Evolutionary conservation across 768 basidiomycete species (phyloP), one percentile per base, ranked within the genome.

Genomic region (Cyclocybe cylindracea): DNA sequence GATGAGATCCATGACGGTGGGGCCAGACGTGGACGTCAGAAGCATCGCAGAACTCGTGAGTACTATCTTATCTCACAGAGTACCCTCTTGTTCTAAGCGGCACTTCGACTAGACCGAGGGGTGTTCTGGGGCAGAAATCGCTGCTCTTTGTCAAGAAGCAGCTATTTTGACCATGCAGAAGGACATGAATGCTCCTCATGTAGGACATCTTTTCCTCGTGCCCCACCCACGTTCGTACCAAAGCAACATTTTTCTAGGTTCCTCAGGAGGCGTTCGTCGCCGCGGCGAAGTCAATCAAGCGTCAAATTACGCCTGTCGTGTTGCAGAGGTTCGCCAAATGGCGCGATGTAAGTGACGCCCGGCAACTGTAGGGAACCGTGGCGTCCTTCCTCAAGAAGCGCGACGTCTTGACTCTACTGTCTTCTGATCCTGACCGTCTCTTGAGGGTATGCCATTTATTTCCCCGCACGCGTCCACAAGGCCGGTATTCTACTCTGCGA

Each of bases 101-200:
- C 33, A 19, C 46, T 29, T 13, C 31, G 13, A 46, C 33, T 44
- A 98, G 97, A 90, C 94, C 1, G 85, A 89, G 8, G 97, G 96
- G 1, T 99, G 94, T 66, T 98, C 95, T 14, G 97, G 97, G 4
- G 97, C 97, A 5, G 97, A 99, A 68, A 85, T 98, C 33, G 79
- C 84, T 5, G 86, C 89, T 7, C 78, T 98, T 39, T 98, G 95
- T 65, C 97, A 98, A 70, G 96, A 99, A 68, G 97, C 97, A 3
- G 97, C 96, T 0, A 68, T 98, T 55, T 66, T 87, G 48, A 91
- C 94, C 0, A 98, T 99, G 97, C 86, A 90, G 57, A 78, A 82
- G 47, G 81, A 98, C 66, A 85, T 98, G 34, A 68, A 90, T 52
- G 85, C 92, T 2, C 78, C 84, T 40, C 78, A 75, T 61, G 96